phyloP scores from a whole-genome alignment of 306 rosid genomes.

The Chamaecrista fasciculata region DNA sequence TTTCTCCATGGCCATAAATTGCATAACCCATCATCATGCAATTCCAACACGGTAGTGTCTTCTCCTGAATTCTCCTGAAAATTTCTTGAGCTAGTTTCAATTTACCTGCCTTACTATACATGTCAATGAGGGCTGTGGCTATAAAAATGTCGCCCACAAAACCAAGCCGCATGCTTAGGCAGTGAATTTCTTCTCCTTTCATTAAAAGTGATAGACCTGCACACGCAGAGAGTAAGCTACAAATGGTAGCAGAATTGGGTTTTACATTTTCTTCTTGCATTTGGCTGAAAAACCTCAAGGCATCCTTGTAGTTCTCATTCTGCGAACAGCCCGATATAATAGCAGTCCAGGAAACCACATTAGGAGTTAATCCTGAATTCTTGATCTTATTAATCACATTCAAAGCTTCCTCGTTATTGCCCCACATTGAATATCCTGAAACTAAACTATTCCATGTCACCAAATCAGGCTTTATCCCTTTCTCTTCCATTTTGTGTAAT shows the following conservation, averaged over 20 bases:
- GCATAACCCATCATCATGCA: conserved; percentile 79
- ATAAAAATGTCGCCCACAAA: conserved; percentile 45
- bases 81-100: conserved; percentile 42
- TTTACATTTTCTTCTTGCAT: conserved; percentile 61
- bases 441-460: conserved; percentile 72
- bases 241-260: conserved; percentile 53
- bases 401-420: conserved; percentile 52
- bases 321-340: conserved; percentile 65
- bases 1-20: conserved; percentile 52
- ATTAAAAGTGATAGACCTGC: conserved; percentile 56
- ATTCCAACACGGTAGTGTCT: conserved; percentile 71
- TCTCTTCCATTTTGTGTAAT: conserved; percentile 38
- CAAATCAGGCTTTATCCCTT: conserved; percentile 58
- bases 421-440: conserved; percentile 60
- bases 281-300: conserved; percentile 48
- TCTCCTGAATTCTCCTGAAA: conserved; percentile 51
- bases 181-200: conserved; percentile 67
- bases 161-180: conserved; percentile 41
- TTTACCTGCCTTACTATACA: conserved; percentile 66
- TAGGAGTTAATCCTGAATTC: conserved; percentile 54
- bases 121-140: conserved; percentile 57
- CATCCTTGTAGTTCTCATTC: conserved; percentile 44
- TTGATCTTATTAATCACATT: conserved; percentile 43
- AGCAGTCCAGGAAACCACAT: conserved; percentile 76
- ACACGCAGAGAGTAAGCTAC: conserved; percentile 57